A percentile compares a stretch with the other conserved stretches of the same genome.
These are phyloP conservation scores for Elsinoe australis DNA, from an alignment of 2,329 filamentous ascomycete species.

Conservation along the genomic window DNA sequence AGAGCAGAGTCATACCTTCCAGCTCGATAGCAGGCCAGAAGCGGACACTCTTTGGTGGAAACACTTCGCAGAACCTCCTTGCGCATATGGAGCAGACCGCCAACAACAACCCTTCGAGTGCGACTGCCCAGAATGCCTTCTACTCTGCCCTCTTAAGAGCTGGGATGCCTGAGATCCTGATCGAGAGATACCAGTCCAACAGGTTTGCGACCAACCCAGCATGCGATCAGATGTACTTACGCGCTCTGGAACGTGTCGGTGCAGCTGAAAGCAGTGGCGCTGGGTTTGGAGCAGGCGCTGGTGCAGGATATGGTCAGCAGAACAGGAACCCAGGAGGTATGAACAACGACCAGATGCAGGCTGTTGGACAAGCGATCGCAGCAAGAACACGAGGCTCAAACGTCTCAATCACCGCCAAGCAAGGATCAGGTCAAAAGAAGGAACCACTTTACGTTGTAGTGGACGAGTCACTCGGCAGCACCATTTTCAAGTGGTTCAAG, in stretches of 20 bases:
- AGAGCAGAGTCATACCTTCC: background rate
- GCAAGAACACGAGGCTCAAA: slow-evolving; percentile 62
- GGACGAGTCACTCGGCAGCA: slow-evolving; percentile 73
- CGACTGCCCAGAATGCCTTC: slow-evolving; percentile 84
- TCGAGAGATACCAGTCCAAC: slow-evolving; percentile 81
- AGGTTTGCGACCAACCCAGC: slow-evolving; percentile 73
- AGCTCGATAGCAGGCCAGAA: slow-evolving; percentile 29
- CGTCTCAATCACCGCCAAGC: slow-evolving; percentile 45
- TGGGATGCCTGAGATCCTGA: slow-evolving; percentile 86
- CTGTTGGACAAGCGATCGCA: slow-evolving; percentile 73
- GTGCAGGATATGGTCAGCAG: slow-evolving; percentile 19
- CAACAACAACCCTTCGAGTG: slow-evolving; percentile 83
- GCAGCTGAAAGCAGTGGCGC: slow-evolving; percentile 36
- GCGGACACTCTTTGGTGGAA: slow-evolving; percentile 39
- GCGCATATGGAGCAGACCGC: slow-evolving; percentile 84
- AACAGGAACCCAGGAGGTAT: slow-evolving; percentile 36
- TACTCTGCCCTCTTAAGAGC: slow-evolving; percentile 85
- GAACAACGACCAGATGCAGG: slow-evolving; percentile 59
- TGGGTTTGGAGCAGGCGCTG: slow-evolving; percentile 17
- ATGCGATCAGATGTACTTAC: slow-evolving; percentile 71
- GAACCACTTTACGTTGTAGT: slow-evolving; percentile 93
- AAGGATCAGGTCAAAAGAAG: slow-evolving; percentile 64
- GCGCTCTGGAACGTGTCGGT: slow-evolving; percentile 60
- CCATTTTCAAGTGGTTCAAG: slow-evolving; percentile 85
- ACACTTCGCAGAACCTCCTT: slow-evolving; percentile 52